These are phyloP conservation scores for Dendrobium catenatum DNA, from an alignment of 106 monocot species.

Conservation along the genomic window DNA sequence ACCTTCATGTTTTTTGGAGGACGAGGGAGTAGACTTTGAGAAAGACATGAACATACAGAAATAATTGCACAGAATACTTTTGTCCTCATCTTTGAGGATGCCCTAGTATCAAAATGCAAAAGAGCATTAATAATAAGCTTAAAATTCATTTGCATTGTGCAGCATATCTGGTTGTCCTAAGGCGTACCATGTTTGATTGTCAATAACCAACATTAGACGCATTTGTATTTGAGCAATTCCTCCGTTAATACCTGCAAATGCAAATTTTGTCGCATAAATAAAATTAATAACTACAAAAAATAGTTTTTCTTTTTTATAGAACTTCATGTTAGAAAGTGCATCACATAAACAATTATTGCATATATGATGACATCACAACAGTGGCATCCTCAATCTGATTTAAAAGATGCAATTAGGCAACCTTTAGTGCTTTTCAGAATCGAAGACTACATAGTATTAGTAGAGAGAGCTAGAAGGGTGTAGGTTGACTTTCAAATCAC, in stretches of 20 bases:
- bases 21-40: background rate
- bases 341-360: background rate
- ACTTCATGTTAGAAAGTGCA: background rate
- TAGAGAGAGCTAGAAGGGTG: too few relatives aligned
- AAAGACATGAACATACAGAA: background rate
- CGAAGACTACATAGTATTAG: too few relatives aligned
- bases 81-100: background rate
- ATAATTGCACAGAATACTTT: background rate
- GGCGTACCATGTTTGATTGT: background rate
- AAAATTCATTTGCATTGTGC: background rate
- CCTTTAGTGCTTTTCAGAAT: too few relatives aligned
- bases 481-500: too few relatives aligned
- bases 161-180: background rate
- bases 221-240: background rate
- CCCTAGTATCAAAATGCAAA: background rate
- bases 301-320: background rate
- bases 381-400: background rate
- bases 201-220: background rate
- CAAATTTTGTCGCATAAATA: background rate
- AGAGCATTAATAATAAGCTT: background rate
- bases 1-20: background rate
- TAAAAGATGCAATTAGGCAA: too few relatives aligned
- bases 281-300: background rate
- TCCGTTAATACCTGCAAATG: conserved; percentile 2
- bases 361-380: background rate